Evolutionary conservation across 2,329 filamentous ascomycete species (phyloP).

Genomic region (Xylariaceae sp.): DNA sequence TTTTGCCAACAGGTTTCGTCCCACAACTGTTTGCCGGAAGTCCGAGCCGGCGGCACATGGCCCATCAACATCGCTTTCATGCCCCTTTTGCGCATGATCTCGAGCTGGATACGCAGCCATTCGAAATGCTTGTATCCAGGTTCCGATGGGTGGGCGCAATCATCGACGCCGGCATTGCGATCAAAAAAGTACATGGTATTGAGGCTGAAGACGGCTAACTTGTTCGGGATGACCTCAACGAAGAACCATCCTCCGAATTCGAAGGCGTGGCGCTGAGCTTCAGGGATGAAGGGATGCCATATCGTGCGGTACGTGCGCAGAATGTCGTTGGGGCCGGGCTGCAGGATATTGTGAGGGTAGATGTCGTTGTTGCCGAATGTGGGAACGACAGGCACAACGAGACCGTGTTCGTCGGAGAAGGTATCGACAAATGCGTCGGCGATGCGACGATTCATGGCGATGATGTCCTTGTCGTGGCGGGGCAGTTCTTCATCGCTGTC

Average conservation of each 20-base stretch:
- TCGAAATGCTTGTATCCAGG: conserved; percentile 94
- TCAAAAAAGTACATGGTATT: conserved; percentile 97
- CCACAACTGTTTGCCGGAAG: conserved; percentile 81
- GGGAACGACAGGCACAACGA: conserved; percentile 77
- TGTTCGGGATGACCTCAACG: conserved; percentile 82
- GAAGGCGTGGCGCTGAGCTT: conserved; percentile 87
- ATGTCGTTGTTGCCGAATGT: conserved; percentile 98
- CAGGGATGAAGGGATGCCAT: conserved; percentile 85
- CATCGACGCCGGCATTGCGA: conserved; percentile 89
- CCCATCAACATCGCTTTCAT: conserved; percentile 95
- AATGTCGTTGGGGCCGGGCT: conserved; percentile 81
- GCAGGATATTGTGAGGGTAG: conserved; percentile 91
- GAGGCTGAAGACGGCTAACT: conserved; percentile 84
- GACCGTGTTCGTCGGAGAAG: conserved; percentile 60
- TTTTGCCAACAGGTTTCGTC: conserved; percentile 98
- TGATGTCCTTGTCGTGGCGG: conserved; percentile 70
- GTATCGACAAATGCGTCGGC: conserved; percentile 72
- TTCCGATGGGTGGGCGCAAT: conserved; percentile 72
- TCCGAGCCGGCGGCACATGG: conserved; percentile 88
- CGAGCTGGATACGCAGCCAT: conserved; percentile 86
- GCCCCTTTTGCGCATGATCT: conserved; percentile 73
- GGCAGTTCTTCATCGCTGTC: conserved; percentile 82
- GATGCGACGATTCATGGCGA: conserved; percentile 70
- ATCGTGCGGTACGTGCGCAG: conserved; percentile 72
- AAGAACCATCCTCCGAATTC: conserved; percentile 92